Conservation (phyloP, 1,284 basidiomycete genomes). For the Ceratobasidium sp. region DNA sequence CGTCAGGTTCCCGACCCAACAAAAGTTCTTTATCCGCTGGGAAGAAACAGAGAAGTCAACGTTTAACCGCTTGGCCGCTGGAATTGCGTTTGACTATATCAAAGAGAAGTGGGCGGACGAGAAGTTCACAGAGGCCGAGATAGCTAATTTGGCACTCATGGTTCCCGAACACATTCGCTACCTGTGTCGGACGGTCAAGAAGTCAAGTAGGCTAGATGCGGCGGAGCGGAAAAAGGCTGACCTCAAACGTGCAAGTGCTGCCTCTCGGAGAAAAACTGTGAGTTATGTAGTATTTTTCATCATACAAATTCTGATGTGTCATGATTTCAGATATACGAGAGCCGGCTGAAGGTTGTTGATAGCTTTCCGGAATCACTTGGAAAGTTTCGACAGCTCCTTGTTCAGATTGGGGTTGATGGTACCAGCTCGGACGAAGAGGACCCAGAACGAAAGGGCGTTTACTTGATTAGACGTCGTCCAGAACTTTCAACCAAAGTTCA, state of each 20-base stretch:
- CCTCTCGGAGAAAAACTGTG: neutral
- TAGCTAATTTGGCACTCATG: neutral
- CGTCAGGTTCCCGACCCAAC: neutral
- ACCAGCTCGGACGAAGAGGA: slow-evolving; percentile 7
- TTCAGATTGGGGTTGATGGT: neutral
- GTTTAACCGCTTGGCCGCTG: neutral
- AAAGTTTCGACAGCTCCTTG: neutral
- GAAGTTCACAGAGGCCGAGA: neutral
- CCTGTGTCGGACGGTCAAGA: neutral
- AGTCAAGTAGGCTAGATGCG: neutral
- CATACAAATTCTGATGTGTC: neutral
- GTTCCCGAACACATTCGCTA: neutral
- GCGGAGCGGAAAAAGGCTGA: neutral
- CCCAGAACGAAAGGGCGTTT: neutral
- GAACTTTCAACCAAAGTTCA: neutral
- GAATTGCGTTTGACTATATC: neutral
- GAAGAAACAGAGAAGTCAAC: neutral
- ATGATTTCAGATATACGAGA: neutral
- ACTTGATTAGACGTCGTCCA: neutral
- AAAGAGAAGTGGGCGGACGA: too few species aligned
- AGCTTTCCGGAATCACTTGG: neutral
- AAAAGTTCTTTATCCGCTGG: neutral
- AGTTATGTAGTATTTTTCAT: neutral
- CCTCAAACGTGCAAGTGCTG: neutral
- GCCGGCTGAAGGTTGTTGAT: neutral